Conservation (phyloP, 2,329 filamentous ascomycete genomes). For the Stachybotrys elegans region DNA sequence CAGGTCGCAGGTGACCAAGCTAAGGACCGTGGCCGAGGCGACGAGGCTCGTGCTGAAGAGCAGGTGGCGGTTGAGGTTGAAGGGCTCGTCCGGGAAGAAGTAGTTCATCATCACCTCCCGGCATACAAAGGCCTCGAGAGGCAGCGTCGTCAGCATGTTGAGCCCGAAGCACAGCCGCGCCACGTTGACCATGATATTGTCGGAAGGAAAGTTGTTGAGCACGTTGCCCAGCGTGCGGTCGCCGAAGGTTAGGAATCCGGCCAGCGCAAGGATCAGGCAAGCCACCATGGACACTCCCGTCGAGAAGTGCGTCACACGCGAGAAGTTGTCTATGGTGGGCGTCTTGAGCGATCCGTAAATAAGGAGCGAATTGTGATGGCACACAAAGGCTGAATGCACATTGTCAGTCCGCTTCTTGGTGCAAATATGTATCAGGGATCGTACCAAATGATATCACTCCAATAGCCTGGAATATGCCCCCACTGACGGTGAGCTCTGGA, state of each 20-base stretch:
- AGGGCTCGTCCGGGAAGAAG: constrained; percentile 63
- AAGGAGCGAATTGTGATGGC: constrained; percentile 90
- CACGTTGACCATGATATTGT: constrained; percentile 91
- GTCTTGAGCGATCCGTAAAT: constrained; percentile 95
- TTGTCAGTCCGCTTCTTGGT: too few species aligned
- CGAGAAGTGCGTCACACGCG: constrained; percentile 88
- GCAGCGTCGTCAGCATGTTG: constrained; percentile 97
- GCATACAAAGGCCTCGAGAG: constrained; percentile 95
- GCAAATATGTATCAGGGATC: constrained; percentile 16
- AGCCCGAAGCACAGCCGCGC: constrained; percentile 92
- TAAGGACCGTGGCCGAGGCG: constrained; percentile 69
- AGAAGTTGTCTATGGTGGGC: constrained; percentile 92
- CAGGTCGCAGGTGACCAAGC: constrained; percentile 85
- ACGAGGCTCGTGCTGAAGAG: constrained; percentile 82
- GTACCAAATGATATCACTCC: constrained; percentile 96
- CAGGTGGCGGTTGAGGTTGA: constrained; percentile 78
- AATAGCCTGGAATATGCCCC: constrained; percentile 89
- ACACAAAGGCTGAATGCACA: constrained; percentile 54
- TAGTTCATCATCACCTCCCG: constrained; percentile 94
- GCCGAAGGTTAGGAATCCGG: constrained; percentile 89
- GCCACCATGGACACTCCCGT: constrained; percentile 87
- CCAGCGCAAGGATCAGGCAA: constrained; percentile 81
- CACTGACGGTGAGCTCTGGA: constrained; percentile 71
- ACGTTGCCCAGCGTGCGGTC: constrained; percentile 91
- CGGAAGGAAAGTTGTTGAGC: constrained; percentile 90